A percentile compares a stretch with the other conserved stretches of the same genome.
phyloP scores from a whole-genome alignment of 768 basidiomycete genomes.

The Boletellus emodensis region DNA sequence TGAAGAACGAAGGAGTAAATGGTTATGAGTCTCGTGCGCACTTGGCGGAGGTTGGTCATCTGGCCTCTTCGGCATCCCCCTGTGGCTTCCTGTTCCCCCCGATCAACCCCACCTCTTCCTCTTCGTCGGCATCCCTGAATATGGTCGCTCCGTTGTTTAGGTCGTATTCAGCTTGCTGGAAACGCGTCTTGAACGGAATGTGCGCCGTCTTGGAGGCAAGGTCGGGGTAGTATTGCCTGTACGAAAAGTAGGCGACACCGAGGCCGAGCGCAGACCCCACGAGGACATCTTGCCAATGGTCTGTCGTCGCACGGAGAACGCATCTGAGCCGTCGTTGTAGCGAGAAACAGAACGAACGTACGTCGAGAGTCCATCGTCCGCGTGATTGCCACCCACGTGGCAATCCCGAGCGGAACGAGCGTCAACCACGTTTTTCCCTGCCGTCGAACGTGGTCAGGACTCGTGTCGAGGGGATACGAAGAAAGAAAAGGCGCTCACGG shows the following conservation, averaged over 20 bases:
- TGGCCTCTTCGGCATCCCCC: not conserved
- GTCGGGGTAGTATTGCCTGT: conserved; percentile 78
- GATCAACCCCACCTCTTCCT: conserved; percentile 18
- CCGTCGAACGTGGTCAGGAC: not conserved
- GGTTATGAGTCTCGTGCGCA: too few relatives aligned
- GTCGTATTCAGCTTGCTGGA: conserved; percentile 26
- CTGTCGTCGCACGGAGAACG: conserved; percentile 33
- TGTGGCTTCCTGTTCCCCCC: conserved; percentile 13
- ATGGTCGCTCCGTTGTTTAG: not conserved
- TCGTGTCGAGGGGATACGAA: not conserved
- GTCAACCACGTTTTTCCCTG: conserved; percentile 80
- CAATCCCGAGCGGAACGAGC: conserved; percentile 69
- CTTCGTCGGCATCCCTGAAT: conserved; percentile 11
- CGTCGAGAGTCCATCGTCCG: conserved; percentile 94
- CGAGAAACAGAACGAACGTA: conserved; percentile 33
- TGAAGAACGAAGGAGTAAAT: too few relatives aligned
- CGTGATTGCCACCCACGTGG: conserved; percentile 69
- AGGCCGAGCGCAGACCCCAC: conserved; percentile 75
- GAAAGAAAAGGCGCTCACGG: conserved; percentile 36
- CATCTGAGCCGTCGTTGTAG: not conserved
- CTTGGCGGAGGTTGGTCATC: too few relatives aligned
- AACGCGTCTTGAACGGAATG: conserved; percentile 67
- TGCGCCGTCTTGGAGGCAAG: conserved; percentile 56
- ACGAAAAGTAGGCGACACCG: conserved; percentile 65
- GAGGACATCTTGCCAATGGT: conserved; percentile 91